A percentile compares a stretch with the other conserved stretches of the same genome.
These are phyloP conservation scores for Erodium maritimum DNA, from an alignment of 345 rosid genomes.

Conservation along the genomic window DNA sequence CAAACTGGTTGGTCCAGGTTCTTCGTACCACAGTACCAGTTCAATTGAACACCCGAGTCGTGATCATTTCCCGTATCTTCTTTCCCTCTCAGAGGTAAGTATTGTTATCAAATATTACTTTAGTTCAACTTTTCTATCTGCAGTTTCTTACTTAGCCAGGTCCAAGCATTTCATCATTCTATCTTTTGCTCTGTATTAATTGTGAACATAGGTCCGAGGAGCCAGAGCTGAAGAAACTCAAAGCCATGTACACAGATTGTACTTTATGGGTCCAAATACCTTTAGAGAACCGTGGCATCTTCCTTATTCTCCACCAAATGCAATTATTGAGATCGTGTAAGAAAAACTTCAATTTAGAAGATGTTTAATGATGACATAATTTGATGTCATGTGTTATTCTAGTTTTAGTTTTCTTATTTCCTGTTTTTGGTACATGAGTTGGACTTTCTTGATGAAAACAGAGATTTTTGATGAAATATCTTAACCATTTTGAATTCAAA, in stretches of 20 bases:
- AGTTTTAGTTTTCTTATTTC: no score
- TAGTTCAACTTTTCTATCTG: constrained; percentile 4
- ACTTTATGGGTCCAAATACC: constrained; percentile 93
- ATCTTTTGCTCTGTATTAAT: no score
- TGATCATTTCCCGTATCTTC: constrained; percentile 72
- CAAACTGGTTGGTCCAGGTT: constrained; percentile 51
- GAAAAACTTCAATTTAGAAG: constrained; percentile 11
- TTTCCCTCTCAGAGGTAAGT: constrained; percentile 81
- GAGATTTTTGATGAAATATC: no score
- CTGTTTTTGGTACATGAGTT: no score
- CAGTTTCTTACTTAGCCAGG: constrained; percentile 7
- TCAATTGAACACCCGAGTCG: constrained; percentile 53
- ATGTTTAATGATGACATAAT: no score
- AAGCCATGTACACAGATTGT: constrained; percentile 89
- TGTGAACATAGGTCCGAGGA: constrained; percentile 60
- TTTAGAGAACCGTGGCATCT: constrained; percentile 99
- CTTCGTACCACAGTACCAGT: constrained; percentile 31
- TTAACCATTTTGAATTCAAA: no score
- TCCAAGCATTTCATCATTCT: no score
- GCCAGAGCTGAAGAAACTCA: constrained; percentile 88
- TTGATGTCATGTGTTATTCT: no score
- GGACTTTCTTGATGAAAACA: no score
- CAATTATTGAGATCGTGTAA: constrained; percentile 91
- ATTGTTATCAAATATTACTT: no score
- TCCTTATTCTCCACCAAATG: constrained; percentile 84